A percentile compares a stretch with the other conserved stretches of the same genome.
phyloP scores from a whole-genome alignment of 192 early-diverging fungal species.

The Umbelopsis vinacea region DNA sequence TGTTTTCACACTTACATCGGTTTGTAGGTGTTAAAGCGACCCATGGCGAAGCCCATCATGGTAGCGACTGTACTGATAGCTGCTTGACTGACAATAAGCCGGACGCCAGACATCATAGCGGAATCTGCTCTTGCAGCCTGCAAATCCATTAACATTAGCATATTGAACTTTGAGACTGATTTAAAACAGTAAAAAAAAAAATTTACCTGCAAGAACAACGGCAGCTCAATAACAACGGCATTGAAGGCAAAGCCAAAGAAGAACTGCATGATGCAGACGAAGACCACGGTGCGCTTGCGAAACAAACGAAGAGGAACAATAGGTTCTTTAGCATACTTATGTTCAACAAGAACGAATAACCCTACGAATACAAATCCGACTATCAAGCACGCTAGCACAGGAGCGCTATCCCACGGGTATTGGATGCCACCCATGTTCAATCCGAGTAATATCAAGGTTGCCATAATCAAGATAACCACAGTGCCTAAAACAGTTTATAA shows the following conservation, averaged over 20 bases:
- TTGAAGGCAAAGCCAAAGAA: conserved; percentile 68
- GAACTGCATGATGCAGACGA: conserved; percentile 64
- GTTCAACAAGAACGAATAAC: conserved; percentile 62
- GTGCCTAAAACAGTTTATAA: conserved; percentile 1
- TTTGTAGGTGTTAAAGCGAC: conserved; percentile 20
- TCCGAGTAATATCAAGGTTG: conserved; percentile 69
- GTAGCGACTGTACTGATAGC: conserved; percentile 24
- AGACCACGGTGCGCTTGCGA: conserved; percentile 61
- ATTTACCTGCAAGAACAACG: conserved; percentile 73
- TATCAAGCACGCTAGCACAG: conserved; percentile 60
- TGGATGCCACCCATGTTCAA: conserved; percentile 74
- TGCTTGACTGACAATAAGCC: conserved; percentile 33
- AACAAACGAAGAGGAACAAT: conserved; percentile 70
- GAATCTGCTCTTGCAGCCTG: conserved; percentile 69
- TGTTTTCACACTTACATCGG: conserved; percentile 22
- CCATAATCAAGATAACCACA: conserved; percentile 39
- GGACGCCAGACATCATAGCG: conserved; percentile 37
- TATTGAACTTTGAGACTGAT: no score
- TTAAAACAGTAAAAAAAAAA: background rate
- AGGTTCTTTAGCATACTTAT: conserved; percentile 73
- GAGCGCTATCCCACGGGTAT: conserved; percentile 70
- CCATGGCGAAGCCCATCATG: conserved; percentile 22
- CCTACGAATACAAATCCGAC: conserved; percentile 51
- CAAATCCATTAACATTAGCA: no score
- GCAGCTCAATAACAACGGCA: conserved; percentile 75